These are phyloP conservation scores for Solanum etuberosum DNA, from an alignment of 257 asterid genomes.

Conservation along the genomic window DNA sequence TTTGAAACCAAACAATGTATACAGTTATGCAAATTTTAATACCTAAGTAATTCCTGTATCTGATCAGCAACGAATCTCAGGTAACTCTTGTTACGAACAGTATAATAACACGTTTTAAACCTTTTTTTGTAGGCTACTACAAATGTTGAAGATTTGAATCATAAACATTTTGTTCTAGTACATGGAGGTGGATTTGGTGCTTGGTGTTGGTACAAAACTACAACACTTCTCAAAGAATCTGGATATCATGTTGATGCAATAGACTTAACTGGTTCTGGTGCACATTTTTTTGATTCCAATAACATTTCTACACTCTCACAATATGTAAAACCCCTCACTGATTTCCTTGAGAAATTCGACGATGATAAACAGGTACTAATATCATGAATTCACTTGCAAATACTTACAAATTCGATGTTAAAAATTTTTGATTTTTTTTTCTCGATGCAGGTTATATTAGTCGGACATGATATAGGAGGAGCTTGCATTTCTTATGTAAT, in stretches of 20 bases:
- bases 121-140: background rate
- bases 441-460: slow-evolving; percentile 42
- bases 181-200: slow-evolving; percentile 71
- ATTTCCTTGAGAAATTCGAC: slow-evolving; percentile 30
- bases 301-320: slow-evolving; percentile 24
- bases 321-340: slow-evolving; percentile 40
- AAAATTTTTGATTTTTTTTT: background rate
- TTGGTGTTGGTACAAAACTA: slow-evolving; percentile 69
- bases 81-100: background rate
- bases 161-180: slow-evolving; percentile 46
- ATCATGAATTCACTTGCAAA: background rate
- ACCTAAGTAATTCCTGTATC: background rate
- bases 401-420: background rate
- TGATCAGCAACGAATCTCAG: background rate
- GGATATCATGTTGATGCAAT: slow-evolving; percentile 38
- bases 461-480: slow-evolving; percentile 56
- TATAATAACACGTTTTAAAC: background rate
- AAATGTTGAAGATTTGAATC: slow-evolving; percentile 9
- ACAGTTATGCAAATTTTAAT: background rate
- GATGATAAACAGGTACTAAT: slow-evolving; percentile 18
- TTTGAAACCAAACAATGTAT: background rate
- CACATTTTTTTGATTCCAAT: slow-evolving; percentile 36
- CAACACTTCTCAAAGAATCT: slow-evolving; percentile 41
- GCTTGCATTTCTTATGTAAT: slow-evolving; percentile 45
- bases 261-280: slow-evolving; percentile 51